Evolutionary conservation across 257 asterid genomes (phyloP), one percentile per base, ranked within the genome.

Genomic region (Nicotiana noctiflora): DNA sequence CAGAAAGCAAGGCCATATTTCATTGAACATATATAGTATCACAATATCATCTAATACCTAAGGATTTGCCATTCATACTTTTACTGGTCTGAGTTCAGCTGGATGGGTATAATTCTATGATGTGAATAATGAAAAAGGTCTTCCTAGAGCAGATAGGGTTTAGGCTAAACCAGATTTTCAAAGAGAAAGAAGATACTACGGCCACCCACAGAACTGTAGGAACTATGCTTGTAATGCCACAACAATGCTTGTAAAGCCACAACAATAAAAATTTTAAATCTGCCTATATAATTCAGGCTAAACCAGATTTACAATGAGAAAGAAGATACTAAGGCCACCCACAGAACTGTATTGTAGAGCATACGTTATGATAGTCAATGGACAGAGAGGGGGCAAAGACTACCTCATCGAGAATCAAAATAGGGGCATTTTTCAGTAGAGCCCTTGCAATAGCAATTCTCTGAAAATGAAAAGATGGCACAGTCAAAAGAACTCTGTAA

Each of bases 371-470:
- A 63, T 55, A 40, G 32, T 23, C 14, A 25, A 59, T 78, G 80
- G 53, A 44, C 56, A 82, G 63, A 23, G 78, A 61, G 52, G 11
- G 13, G 67, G 7, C 55, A 34, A 72, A 52, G 62, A 53, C 31
- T 88, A 95, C 98, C 98, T 95, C 99, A 84, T 95, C 99, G 61
- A 95, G 98, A 85, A 95, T 88, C 85, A 95, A 89, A 83, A 93
- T 86, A 10, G 99, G 99, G 82, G 97, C 97, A 84, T 92, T 90
- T 93, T 95, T 95, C n/a, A 95, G 97, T 86, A 95, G 88, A 85
- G 99, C 96, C 84, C 99, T 95, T 12, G 99, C 98, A 77, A 95
- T 95, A 85, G 99, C 99, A 82, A 95, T 79, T 88, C 99, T 91
- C 98, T 95, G 92, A 57, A 84, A 87, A 77, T 18, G 77, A 60